A percentile compares a stretch with the other conserved stretches of the same genome.
These are phyloP conservation scores for Solanum microdontum DNA, from an alignment of 257 asterid species.

Conservation along the genomic window DNA sequence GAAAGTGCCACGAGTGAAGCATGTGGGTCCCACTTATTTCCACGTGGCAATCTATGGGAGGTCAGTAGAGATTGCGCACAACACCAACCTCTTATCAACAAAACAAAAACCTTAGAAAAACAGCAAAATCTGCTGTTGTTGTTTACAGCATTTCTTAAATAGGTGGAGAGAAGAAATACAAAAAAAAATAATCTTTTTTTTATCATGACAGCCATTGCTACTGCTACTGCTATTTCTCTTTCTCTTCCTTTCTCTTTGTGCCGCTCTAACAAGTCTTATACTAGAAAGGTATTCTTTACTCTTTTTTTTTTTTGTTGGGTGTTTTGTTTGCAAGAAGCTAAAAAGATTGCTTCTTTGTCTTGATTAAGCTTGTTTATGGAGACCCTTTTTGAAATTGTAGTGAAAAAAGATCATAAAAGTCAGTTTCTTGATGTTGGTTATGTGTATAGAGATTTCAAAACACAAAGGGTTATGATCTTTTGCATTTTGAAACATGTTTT, in stretches of 20 bases:
- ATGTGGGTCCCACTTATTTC: neutral
- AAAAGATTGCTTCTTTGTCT: neutral
- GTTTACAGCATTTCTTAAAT: neutral
- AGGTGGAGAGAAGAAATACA: neutral
- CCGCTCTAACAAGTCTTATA: slow-evolving; percentile 38
- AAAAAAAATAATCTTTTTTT: neutral
- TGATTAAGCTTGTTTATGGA: neutral
- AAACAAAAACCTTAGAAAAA: neutral
- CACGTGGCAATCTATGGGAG: slow-evolving; percentile 48
- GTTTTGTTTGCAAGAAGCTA: neutral
- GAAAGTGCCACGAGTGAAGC: slow-evolving; percentile 30
- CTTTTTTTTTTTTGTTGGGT: neutral
- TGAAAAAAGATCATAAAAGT: neutral
- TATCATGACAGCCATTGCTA: slow-evolving; percentile 71
- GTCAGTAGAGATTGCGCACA: slow-evolving; percentile 55
- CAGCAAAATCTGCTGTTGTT: neutral
- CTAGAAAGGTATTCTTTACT: slow-evolving; percentile 37
- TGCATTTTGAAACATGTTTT: neutral
- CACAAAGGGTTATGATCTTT: neutral
- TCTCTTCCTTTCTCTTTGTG: slow-evolving; percentile 53
- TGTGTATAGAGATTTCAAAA: neutral
- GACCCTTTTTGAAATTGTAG: neutral
- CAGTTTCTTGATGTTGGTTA: neutral
- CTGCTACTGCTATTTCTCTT: slow-evolving; percentile 80
- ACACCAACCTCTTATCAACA: slow-evolving; percentile 50